Base-by-base conservation (phyloP, 106 monocot genomes). In the Platanthera guangdongensis region DNA sequence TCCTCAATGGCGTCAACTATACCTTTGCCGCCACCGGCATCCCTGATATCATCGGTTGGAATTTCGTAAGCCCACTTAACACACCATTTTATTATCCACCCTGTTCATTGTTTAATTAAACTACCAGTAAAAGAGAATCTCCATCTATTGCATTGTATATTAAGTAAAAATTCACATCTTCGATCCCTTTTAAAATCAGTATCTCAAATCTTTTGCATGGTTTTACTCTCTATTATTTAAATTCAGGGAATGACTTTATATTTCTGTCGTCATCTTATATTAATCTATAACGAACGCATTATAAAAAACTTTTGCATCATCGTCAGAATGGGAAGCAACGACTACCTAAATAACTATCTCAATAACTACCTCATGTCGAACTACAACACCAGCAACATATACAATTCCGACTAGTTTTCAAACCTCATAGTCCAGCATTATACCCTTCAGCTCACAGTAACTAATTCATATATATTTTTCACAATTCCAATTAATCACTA, bases 281-380 rank as follows among this genome's bases (percentile, higher is more conserved):
- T 39, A 39, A 39, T 39, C 62, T 93, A 90, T 47, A 82, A 90
- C 4, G 83, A 89, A 52, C 81, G 76, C 80, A 78, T 91, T 72
- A 86, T 87, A 51, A 71, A 91, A 4, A 59, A 77, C 1, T 75
- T 75, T 50, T 89, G 84, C 83, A 71, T 96, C 77, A 90, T 89
- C 76, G 74, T 96, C 8, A 87, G 90, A 32, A 89, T 91, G 87
- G 95, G 95, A 6, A 93, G 93, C 88, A 96, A 96, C 57, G 93
- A 93, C 84, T 93, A 90, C 87, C 85, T 93, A 22, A 96, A 96
- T 81, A 93, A 96, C 88, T 96, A 96, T 75, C 88, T 93, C 32
- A 96, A 96, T 82, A 93, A 96, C 88, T 96, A 96, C 75, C 88
- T 96, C 45, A 59, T 87, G 80, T 90, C 95, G 18, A 87, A 89